Base-by-base conservation (phyloP, 2,329 filamentous ascomycete genomes). In the Anisogramma anomala region DNA sequence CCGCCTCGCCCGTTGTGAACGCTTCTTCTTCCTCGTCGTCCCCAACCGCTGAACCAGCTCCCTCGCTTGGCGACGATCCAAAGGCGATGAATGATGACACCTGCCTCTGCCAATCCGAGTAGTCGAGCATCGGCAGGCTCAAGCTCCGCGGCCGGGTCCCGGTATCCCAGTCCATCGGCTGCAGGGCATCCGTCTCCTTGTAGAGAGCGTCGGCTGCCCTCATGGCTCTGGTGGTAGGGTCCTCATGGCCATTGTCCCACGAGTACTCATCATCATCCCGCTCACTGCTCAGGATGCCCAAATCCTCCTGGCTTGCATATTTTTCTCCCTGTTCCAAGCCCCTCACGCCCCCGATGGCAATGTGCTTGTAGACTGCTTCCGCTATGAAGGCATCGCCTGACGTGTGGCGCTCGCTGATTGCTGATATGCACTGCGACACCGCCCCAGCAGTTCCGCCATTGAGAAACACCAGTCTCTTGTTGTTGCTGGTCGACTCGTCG, bases 201-300 rank as follows among this genome's bases (percentile, higher is more conserved):
- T 79, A 70, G 27, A 79, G 61, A 2, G 67, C 68, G 41, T 78
- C 74, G 6, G 74, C 74, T 13, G 72, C 72, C 50, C 68, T 64
- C 71, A 77, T 78, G 26, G 73, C 72, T 49, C 60, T 64, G 17
- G 63, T 66, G 42, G 66, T 68, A 33, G 71, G 71, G 49, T 77
- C 72, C 30, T 64, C 57, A 5, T 48, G 45, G 11, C 42, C 35
- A 6, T 45, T 38, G 3, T 43, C 38, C 19, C 45, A 47, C 31
- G 46, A 48, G 30, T 39, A 41, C 6, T 41, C 47, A 19, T 35
- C 28, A 6, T 19, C 30, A 26, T 51, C 50, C 43, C 49, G 20
- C 20, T 38, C 44, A 15, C 44, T 36, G 32, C 23, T 33, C 17
- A 45, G n/a, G 13, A 37, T 34, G 9, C 39, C 36, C 28, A 40